Conservation (phyloP, 2,329 filamentous ascomycete species). For the Fusarium concolor region DNA sequence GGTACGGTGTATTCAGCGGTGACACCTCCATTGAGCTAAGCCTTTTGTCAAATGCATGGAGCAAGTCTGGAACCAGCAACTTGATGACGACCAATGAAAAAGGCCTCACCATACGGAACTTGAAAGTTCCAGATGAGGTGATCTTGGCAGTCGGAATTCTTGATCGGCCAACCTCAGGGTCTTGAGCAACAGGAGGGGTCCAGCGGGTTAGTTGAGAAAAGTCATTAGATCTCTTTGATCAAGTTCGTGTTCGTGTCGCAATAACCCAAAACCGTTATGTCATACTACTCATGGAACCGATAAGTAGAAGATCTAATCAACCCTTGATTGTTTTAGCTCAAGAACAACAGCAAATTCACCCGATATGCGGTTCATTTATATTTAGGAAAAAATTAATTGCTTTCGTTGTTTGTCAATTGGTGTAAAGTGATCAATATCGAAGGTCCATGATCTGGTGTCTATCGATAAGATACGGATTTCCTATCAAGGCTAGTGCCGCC, state of each 20-base stretch:
- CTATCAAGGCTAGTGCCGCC: slow-evolving; percentile 24
- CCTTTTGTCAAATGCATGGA: slow-evolving; percentile 14
- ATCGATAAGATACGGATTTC: slow-evolving; percentile 32
- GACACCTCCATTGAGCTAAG: slow-evolving; percentile 30
- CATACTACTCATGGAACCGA: neutral
- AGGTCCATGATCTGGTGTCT: slow-evolving; percentile 1
- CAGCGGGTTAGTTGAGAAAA: neutral
- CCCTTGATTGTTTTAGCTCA: no score
- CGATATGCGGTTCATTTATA: no score
- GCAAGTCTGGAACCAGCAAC: slow-evolving; percentile 1
- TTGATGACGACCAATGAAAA: slow-evolving; percentile 14
- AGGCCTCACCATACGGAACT: slow-evolving; percentile 11
- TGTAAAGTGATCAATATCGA: neutral
- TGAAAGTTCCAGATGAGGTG: slow-evolving; percentile 6
- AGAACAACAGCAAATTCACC: no score
- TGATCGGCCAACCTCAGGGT: neutral
- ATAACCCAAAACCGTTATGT: neutral
- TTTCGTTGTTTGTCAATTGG: neutral
- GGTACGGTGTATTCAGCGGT: neutral
- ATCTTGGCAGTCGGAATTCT: neutral
- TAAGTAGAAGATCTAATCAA: neutral
- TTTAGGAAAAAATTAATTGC: no score
- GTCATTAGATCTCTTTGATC: neutral
- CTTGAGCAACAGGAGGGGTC: neutral
- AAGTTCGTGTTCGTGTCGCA: slow-evolving; percentile 16